phyloP scores from a whole-genome alignment of 257 asterid species.

The Mitragyna speciosa region DNA sequence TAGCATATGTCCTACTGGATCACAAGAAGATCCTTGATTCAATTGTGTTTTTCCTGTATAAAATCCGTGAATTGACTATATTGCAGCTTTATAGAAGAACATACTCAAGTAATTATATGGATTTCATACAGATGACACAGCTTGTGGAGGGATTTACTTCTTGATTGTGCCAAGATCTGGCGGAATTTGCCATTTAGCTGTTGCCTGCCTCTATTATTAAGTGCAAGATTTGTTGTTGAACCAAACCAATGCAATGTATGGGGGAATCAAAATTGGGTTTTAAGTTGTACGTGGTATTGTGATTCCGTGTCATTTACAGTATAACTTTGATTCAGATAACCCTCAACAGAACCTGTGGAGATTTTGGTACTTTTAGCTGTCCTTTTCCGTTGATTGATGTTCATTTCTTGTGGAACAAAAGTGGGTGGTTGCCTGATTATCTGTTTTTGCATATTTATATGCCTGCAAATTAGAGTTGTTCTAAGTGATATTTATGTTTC shows the following conservation, averaged over 20 bases:
- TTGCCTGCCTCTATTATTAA: background rate
- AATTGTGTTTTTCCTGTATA: background rate
- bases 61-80: background rate
- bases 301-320: background rate
- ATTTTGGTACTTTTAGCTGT: background rate
- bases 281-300: background rate
- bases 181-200: background rate
- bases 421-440: background rate
- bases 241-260: background rate
- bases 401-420: background rate
- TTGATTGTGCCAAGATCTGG: background rate
- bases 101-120: background rate
- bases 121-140: too few species aligned
- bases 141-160: background rate
- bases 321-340: background rate
- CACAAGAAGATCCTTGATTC: background rate
- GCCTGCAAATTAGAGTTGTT: background rate
- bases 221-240: background rate
- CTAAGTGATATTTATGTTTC: background rate
- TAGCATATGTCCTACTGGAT: background rate
- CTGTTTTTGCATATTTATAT: background rate
- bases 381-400: background rate
- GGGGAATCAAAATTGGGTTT: background rate
- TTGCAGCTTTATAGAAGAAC: background rate
- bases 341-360: background rate